Evolutionary conservation across 306 rosid genomes (phyloP).

Genomic region (Arachis stenosperma): DNA sequence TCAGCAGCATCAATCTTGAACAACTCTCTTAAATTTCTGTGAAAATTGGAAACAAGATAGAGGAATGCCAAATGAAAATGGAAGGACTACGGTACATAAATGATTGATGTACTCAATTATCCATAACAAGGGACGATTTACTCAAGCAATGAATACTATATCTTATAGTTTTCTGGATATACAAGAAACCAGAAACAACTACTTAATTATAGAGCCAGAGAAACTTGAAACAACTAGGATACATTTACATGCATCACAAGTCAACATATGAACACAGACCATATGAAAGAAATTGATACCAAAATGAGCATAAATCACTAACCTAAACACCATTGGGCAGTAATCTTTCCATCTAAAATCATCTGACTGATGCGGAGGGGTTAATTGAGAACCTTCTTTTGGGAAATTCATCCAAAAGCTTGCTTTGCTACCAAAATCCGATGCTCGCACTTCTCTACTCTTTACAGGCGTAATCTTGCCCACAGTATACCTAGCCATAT

Average conservation of each 20-base stretch:
- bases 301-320: constrained; percentile 30
- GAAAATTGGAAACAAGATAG: constrained; percentile 18
- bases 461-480: constrained; percentile 92
- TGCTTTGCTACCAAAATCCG: constrained; percentile 88
- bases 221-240: neutral
- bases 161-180: neutral
- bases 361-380: constrained; percentile 88
- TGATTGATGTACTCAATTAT: constrained; percentile 16
- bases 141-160: neutral
- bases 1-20: constrained; percentile 88
- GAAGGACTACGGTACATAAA: neutral
- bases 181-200: neutral
- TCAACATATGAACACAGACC: constrained; percentile 23
- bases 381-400: constrained; percentile 81
- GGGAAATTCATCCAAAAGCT: constrained; percentile 98
- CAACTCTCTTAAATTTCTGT: constrained; percentile 77
- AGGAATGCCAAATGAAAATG: constrained; percentile 10
- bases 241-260: constrained; percentile 19
- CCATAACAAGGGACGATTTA: constrained; percentile 24
- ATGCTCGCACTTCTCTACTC: constrained; percentile 77
- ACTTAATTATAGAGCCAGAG: constrained; percentile 3
- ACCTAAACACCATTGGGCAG: constrained; percentile 96
- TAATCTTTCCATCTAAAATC: constrained; percentile 96
- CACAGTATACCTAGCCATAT: constrained; percentile 83
- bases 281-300: constrained; percentile 24